These are phyloP conservation scores for Daldinia sp. DNA, from an alignment of 2,329 filamentous ascomycete genomes.

Conservation along the genomic window DNA sequence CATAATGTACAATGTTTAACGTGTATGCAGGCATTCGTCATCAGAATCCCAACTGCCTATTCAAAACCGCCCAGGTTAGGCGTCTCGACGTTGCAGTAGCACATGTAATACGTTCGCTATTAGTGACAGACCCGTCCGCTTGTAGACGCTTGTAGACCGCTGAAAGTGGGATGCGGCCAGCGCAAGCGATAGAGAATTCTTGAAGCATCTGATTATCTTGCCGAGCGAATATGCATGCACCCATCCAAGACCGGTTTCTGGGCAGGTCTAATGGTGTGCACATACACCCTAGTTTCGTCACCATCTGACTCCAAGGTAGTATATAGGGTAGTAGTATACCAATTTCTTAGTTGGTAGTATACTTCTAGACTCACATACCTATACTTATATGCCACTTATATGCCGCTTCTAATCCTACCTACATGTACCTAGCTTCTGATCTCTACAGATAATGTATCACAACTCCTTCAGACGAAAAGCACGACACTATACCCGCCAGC, in stretches of 20 bases:
- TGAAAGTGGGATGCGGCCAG: conserved; percentile 31
- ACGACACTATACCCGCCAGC: conserved; percentile 29
- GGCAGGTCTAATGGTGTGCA: conserved; percentile 37
- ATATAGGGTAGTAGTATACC: conserved; percentile 12
- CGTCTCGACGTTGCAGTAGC: conserved; percentile 32
- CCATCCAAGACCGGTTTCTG: conserved; percentile 31
- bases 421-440: conserved; percentile 23
- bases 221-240: conserved; percentile 38
- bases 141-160: conserved; percentile 20
- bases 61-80: conserved; percentile 10
- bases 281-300: conserved; percentile 40
- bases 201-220: conserved; percentile 43
- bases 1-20: background rate
- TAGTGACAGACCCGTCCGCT: conserved; percentile 23
- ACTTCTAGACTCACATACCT: conserved; percentile 13
- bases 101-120: conserved; percentile 33
- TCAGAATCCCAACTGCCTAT: conserved; percentile 12
- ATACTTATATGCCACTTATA: conserved; percentile 5
- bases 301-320: conserved; percentile 41
- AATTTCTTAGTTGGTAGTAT: no score
- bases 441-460: conserved; percentile 33
- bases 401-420: conserved; percentile 23
- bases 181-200: conserved; percentile 18
- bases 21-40: conserved; percentile 14
- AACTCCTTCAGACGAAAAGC: conserved; percentile 24